Base-by-base conservation (phyloP, 2,329 filamentous ascomycete species). In the Tolypocladium tropicale region DNA sequence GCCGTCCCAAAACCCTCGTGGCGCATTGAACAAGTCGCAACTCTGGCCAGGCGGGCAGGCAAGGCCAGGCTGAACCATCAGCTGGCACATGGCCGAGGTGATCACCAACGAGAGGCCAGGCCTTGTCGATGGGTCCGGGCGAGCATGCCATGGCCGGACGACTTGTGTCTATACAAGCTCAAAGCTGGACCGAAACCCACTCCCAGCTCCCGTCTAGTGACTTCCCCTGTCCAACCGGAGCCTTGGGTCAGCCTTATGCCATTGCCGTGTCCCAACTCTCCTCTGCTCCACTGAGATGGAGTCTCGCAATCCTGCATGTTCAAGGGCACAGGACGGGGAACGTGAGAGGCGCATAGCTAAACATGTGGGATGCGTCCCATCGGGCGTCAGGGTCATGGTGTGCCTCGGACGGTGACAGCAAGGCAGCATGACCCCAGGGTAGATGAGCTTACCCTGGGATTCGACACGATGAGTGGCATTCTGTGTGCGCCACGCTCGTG, bases 111-210 rank as follows among this genome's bases (percentile, higher is more conserved):
- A 58, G 55, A 57, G 57, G 32, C 54, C 52, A 36, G 43, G 56
- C 56, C 56, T 59, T 18, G 25, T 23, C 32, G 21, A 46, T 34
- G 53, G 53, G 39, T 14, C 34, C 32, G 23, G n/a, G 16, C 12
- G 39, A 43, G 33, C 16, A 33, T 37, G 43, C 49, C 36, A 52
- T n/a, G 53, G 56, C 55, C 57, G 56, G 46, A 21, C 43, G 55
- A 48, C 54, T 54, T 55, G 58, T 55, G 58, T 57, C 55, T 51
- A 61, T 56, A 56, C 58, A 58, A 63, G 61, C 61, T 62, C 59
- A 63, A 60, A 63, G 55, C 60, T 61, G 58, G 55, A 57, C 23
- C 50, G 32, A 23, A 55, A 52, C 54, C 54, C 54, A 48, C 53
- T 49, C 49, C 48, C 56, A 55, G 57, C 58, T 54, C 36, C 32